Base-by-base conservation (phyloP, 192 early-diverging fungal species). In the Coemansia sp. region DNA sequence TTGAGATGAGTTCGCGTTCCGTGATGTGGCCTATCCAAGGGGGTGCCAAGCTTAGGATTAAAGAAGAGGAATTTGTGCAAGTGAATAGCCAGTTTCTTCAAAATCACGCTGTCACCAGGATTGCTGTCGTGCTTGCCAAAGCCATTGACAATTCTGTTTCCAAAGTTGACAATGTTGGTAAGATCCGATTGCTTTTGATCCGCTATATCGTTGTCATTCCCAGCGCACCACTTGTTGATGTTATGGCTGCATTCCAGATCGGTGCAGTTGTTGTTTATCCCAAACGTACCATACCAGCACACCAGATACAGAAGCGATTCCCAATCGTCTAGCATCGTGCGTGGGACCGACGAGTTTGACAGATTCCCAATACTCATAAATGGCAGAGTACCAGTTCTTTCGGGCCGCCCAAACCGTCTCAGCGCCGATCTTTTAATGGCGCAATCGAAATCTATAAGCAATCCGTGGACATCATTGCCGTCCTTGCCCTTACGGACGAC, bases 201-300 rank as follows among this genome's bases (percentile, higher is more conserved):
- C 12, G 46, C 46, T 49, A 49, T 49, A 1, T 49, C 15, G 5
- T 48, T 15, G 5, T 48, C 45, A 20, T 5, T 6, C 15, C 45
- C 45, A 48, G 15, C 45, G 15, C 45, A 48, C 45, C 45, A 48
- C 45, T 6, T 1, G 45, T 48, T 48, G n/a, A 48, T 48, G 45
- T n/a, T 1, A 18, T 48, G 45, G 1, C n/a, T 18, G 45, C 11
- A 48, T 2, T 48, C n/a, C n/a, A 3, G 14, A n/a, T 48, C 45
- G 5, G 8, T n/a, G 45, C 45, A 48, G 2, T 66, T 45, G 18
- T 53, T n/a, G 46, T 61, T 61, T 6, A 68, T 23, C 11, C 62
- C 68, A 43, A 55, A 63, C 15, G 61, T 63, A 11, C 63, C 67
- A 20, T 64, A 15, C 56, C 60, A 69, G 49, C 67, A 69, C 7